Conservation (phyloP, 371 early-diverging fungal species). For the Actinomucor elegans region DNA sequence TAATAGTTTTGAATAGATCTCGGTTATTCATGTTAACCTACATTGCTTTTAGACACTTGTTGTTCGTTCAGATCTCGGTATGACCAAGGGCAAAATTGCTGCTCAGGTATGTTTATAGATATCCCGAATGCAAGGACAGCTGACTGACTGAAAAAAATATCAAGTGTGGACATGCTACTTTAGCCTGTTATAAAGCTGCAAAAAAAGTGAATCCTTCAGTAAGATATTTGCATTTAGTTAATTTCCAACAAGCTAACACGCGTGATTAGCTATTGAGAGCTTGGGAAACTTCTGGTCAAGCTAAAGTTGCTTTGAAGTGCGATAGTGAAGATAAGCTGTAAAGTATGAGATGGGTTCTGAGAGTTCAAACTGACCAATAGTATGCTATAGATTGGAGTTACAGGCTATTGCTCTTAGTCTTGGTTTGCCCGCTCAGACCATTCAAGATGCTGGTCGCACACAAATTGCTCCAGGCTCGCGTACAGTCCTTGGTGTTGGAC, state of each 20-base stretch:
- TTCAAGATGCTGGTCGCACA: constrained; percentile 97
- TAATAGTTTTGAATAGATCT: no score
- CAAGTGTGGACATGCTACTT: constrained; percentile 94
- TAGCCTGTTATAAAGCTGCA: constrained; percentile 82
- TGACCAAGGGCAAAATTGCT: constrained; percentile 96
- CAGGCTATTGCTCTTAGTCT: constrained; percentile 67
- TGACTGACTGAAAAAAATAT: no score
- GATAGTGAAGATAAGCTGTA: constrained; percentile 81
- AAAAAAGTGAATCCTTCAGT: constrained; percentile 56
- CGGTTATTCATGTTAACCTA: no score
- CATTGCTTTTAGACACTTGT: constrained; percentile 80
- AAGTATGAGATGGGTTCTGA: constrained; percentile 4
- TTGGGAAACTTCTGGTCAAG: constrained; percentile 85
- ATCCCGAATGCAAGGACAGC: no score
- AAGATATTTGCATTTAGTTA: constrained; percentile 9
- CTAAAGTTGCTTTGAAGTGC: constrained; percentile 86
- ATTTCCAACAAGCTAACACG: no score
- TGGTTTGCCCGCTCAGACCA: constrained; percentile 79
- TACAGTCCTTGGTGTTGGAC: constrained; percentile 97
- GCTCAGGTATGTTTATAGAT: constrained; percentile 70
- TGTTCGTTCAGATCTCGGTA: constrained; percentile 88
- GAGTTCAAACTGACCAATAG: no score
- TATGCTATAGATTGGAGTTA: constrained; percentile 60
- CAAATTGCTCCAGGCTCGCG: constrained; percentile 95
- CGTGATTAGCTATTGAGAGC: constrained; percentile 43